Conservation (phyloP, 164 flowering plant species). For the Tetrastigma voinierianum region DNA sequence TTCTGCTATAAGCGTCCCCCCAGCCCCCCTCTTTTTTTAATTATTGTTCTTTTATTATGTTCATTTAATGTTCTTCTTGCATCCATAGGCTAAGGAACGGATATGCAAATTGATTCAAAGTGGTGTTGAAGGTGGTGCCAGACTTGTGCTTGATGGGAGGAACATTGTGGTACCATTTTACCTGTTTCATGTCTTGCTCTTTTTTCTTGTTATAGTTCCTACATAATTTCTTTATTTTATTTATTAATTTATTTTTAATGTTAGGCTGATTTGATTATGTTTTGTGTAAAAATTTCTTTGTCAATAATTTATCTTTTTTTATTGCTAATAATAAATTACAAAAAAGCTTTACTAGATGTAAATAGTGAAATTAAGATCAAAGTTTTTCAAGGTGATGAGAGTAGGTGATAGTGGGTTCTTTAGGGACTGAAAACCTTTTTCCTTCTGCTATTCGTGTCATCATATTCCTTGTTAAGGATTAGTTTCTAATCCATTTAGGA, state of each 20-base stretch:
- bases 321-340: background rate
- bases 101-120: constrained; percentile 67
- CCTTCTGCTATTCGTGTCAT: too few species aligned
- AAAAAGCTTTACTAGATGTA: background rate
- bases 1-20: too few species aligned
- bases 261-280: background rate
- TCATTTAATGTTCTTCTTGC: constrained; percentile 11
- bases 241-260: background rate
- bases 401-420: too few species aligned
- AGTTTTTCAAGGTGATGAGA: too few species aligned
- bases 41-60: background rate
- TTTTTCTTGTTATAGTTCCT: background rate
- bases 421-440: too few species aligned
- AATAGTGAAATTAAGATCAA: too few species aligned
- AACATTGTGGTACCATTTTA: constrained; percentile 48
- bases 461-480: too few species aligned
- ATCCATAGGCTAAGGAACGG: constrained; percentile 74
- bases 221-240: background rate
- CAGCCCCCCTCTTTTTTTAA: too few species aligned
- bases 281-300: background rate
- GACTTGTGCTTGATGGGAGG: constrained; percentile 83
- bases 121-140: constrained; percentile 82
- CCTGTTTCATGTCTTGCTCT: background rate
- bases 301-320: background rate
- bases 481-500: too few species aligned